These are phyloP conservation scores for Silybum marianum DNA, from an alignment of 129 eudicot genomes.

Conservation along the genomic window DNA sequence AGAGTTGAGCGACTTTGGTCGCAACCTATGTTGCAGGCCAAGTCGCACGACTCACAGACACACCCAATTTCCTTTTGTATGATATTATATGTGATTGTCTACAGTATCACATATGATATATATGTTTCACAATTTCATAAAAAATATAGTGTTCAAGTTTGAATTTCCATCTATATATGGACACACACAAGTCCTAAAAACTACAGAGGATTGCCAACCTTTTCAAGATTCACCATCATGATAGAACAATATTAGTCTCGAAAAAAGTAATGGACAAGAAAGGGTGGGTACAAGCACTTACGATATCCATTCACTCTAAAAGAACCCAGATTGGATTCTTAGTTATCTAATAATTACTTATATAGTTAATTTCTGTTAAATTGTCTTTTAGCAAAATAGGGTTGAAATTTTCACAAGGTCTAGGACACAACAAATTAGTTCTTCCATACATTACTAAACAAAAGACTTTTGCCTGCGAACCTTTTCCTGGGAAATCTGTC, in stretches of 20 bases:
- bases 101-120: no score
- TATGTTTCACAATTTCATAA: no score
- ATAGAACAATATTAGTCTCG: slow-evolving; percentile 24
- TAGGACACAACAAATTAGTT: background rate
- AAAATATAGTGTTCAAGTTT: no score
- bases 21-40: no score
- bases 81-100: no score
- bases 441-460: no score
- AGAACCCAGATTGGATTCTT: slow-evolving; percentile 20
- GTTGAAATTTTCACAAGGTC: background rate
- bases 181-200: background rate
- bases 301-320: slow-evolving; percentile 19
- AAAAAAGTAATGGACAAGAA: slow-evolving; percentile 39
- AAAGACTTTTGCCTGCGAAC: no score
- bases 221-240: slow-evolving; percentile 34
- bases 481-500: no score
- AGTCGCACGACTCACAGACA: no score
- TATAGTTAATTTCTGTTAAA: background rate
- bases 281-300: slow-evolving; percentile 31
- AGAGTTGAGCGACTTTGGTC: no score
- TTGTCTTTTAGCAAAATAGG: background rate
- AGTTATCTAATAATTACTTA: background rate
- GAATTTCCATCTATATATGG: background rate
- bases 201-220: slow-evolving; percentile 5
- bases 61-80: no score